Evolutionary conservation across 495 filamentous ascomycete genomes (phyloP).

Genomic region (Xylaria flabelliformis): DNA sequence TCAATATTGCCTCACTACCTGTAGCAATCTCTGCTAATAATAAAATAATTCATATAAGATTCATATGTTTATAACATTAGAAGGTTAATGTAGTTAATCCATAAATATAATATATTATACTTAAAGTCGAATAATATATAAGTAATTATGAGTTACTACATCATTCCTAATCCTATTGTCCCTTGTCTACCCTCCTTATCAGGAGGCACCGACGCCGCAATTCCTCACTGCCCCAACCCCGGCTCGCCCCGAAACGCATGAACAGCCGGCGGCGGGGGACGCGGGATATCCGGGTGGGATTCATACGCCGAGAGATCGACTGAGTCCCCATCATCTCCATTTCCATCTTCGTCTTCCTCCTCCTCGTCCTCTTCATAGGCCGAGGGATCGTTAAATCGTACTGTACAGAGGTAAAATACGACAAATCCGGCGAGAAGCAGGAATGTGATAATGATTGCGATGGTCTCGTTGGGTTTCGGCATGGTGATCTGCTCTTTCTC

Average conservation of each 20-base stretch:
- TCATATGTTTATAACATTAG: no score
- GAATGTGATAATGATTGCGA: conserved; percentile 1
- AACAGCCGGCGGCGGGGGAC: background rate
- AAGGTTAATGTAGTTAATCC: no score
- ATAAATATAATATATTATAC: no score
- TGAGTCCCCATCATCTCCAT: background rate
- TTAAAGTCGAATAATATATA: no score
- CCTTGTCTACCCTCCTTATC: background rate
- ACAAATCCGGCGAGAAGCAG: background rate
- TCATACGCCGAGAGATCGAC: background rate
- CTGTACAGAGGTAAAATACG: background rate
- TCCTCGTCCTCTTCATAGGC: background rate
- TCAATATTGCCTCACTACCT: no score
- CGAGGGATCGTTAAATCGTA: background rate
- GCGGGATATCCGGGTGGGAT: background rate
- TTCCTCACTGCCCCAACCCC: background rate
- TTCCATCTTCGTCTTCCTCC: background rate
- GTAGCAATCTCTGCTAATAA: no score
- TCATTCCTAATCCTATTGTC: no score
- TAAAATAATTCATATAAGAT: no score
- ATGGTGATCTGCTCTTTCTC: background rate
- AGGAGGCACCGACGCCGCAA: background rate
- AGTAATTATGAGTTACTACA: no score
- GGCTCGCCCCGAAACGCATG: conserved; percentile 10
- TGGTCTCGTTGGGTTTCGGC: conserved; percentile 14